These are phyloP conservation scores for Wickerhamomyces sp. DNA, from an alignment of 1,139 yeast genomes.

Conservation along the genomic window DNA sequence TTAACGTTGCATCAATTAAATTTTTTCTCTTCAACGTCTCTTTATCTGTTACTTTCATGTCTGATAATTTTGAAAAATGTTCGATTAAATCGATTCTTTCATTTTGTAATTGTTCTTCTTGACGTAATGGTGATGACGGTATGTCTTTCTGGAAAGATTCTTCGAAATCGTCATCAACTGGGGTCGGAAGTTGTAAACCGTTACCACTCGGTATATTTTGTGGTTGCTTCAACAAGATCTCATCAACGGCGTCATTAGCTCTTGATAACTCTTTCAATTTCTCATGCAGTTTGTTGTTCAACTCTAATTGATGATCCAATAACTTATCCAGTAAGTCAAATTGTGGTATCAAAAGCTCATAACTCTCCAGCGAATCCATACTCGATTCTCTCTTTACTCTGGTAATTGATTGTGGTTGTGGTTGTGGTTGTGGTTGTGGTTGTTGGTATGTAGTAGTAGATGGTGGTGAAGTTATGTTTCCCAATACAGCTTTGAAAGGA, in stretches of 20 bases:
- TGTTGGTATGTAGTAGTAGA: no score
- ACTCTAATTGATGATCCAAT: background rate
- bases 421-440: no score
- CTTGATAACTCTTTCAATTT: constrained; percentile 3
- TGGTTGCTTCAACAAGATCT: background rate
- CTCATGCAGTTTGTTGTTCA: constrained; percentile 1
- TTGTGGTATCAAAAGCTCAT: no score
- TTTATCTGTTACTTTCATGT: constrained; percentile 6
- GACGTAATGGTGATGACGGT: background rate
- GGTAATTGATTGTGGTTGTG: background rate
- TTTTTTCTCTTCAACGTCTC: constrained; percentile 16
- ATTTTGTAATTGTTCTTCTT: constrained; percentile 5
- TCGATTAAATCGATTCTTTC: constrained; percentile 20
- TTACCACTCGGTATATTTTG: background rate
- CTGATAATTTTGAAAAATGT: constrained; percentile 11
- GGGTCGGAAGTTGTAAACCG: constrained; percentile 13
- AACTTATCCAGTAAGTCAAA: background rate
- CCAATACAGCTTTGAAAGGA: background rate
- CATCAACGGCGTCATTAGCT: constrained; percentile 4
- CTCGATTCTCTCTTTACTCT: background rate
- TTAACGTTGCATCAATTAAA: constrained; percentile 13
- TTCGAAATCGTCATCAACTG: constrained; percentile 12
- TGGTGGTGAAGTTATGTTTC: background rate
- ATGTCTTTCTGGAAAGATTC: background rate
- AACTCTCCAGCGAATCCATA: no score